Conservation (phyloP, 345 rosid genomes). For the Eucalyptus viminalis region DNA sequence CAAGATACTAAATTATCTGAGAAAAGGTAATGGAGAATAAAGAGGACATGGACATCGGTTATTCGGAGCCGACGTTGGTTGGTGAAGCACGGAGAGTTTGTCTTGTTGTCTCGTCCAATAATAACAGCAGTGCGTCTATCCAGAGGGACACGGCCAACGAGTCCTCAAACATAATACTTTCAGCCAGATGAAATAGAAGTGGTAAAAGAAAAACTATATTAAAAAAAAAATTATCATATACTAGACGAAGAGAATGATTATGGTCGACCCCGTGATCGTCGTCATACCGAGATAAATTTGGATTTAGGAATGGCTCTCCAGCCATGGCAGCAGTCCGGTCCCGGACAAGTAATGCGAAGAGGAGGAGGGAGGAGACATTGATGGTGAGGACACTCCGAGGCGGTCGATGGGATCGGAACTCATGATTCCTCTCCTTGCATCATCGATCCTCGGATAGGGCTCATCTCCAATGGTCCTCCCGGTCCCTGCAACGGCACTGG, state of each 20-base stretch:
- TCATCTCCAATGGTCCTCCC: background rate
- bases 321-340: background rate
- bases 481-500: background rate
- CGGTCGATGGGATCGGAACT: background rate
- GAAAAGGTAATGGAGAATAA: background rate
- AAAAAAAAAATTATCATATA: background rate
- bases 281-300: background rate
- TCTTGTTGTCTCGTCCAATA: background rate
- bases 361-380: background rate
- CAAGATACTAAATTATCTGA: background rate
- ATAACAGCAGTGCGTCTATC: background rate
- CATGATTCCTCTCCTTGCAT: background rate
- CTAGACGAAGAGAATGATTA: background rate
- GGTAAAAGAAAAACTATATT: background rate
- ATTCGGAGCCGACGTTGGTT: background rate
- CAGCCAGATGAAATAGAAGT: background rate
- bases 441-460: background rate
- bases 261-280: background rate
- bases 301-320: background rate
- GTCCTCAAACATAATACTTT: background rate
- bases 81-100: background rate
- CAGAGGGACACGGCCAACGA: background rate
- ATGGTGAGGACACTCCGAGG: background rate
- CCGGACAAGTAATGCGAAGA: background rate
- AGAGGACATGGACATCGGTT: background rate